phyloP scores from a whole-genome alignment of 1,284 basidiomycete genomes.

The Ceratobasidium sp. region DNA sequence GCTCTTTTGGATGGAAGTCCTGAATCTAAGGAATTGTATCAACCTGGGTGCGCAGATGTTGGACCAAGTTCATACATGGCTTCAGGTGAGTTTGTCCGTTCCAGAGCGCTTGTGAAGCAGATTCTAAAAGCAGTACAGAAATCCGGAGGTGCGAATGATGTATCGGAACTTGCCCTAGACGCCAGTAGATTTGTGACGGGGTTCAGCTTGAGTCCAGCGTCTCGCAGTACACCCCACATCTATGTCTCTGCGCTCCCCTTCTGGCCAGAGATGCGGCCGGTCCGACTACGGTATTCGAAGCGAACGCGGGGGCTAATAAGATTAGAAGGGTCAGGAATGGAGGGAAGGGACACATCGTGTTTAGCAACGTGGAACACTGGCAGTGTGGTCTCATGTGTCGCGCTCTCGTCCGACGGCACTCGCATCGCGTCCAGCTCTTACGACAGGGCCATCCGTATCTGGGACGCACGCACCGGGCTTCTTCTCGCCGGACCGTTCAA shows the following conservation, averaged over 20 bases:
- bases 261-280: neutral
- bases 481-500: neutral
- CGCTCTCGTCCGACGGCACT: neutral
- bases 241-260: neutral
- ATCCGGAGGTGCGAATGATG: neutral
- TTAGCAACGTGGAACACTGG: neutral
- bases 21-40: neutral
- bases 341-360: neutral
- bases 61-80: neutral
- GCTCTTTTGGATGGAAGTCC: slow-evolving; percentile 12
- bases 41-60: neutral
- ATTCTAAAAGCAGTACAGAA: neutral
- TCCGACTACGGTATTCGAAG: neutral
- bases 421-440: neutral
- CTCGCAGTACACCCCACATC: slow-evolving; percentile 10
- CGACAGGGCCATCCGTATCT: neutral
- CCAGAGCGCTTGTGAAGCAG: too few species aligned
- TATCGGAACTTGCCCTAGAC: neutral
- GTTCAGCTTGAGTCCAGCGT: neutral
- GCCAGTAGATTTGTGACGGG: neutral
- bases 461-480: neutral
- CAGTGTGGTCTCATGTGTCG: neutral
- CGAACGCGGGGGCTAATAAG: neutral
- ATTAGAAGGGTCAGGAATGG: neutral
- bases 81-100: neutral